Base-by-base conservation (phyloP, 2,329 filamentous ascomycete species). In the Dactylellina sp. region DNA sequence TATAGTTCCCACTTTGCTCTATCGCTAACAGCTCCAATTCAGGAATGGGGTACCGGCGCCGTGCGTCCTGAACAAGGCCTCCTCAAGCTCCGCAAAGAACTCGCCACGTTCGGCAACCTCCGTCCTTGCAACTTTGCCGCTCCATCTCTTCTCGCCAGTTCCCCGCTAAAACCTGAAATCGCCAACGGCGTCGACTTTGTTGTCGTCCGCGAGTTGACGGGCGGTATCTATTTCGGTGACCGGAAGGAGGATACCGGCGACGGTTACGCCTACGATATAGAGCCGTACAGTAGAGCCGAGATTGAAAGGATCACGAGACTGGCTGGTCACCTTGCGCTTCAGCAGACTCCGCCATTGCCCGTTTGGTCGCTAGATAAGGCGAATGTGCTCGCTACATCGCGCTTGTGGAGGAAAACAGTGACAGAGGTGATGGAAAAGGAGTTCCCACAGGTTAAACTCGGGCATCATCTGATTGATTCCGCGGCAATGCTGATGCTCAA, bases 401-500 rank as follows among this genome's bases (percentile, higher is more conserved):
- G 94, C 44, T 84, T 98, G 79, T 98, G 94, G 94, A 86, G 94
- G 75, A 93, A 91, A 84, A 90, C 91, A 1, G 90, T 97, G 47
- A 89, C 87, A 42, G 91, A 97, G 83, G 86, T 93, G 70, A 94
- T 97, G 86, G 86, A 86, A 77, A 89, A 89, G 77, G 94, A 97
- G 85, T 98, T 96, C 84, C 93, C 94, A 1, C 88, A 94, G 81
- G 83, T 97, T 49, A 87, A 91, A 84, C 83, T 96, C 46, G 88
- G 89, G 77, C 94, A 97, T 81, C 93, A 98, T 81, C 86, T 98
- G 56, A 97, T 98, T 80, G 94, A 98, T 83, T 92, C 89, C 65
- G 94, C 94, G n/a, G 94, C 94, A 77, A 97, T 98, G 93, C 85
- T 97, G 78, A 92, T 98, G 90, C 87, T 98, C 80, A 97, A 96